Evolutionary conservation across 2,329 filamentous ascomycete genomes (phyloP), one percentile per base, ranked within the genome.

Genomic region (Xylariales sp.): DNA sequence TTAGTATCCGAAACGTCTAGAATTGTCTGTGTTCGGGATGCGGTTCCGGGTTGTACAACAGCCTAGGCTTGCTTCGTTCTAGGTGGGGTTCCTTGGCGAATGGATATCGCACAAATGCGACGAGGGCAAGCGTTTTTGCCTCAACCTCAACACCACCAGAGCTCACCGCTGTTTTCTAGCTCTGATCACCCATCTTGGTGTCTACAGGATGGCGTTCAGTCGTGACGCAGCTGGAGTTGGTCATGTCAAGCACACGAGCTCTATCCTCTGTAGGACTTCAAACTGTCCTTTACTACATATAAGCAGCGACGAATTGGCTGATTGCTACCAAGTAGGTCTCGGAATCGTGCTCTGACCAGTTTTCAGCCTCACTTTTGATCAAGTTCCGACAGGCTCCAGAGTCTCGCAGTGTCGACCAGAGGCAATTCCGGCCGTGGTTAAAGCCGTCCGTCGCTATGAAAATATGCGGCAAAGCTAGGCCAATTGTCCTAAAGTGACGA

Each of bases 401-500:
- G 29, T 15, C 29, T 32, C 15, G 15, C 15, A 10, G 10, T 7
- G 15, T 32, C 29, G 7, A 10, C 9, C 21, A 14, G 18, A 8
- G 9, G 9, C 32, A 14, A 34, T 20, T 16, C 9, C 18, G 16
- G n/a, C 12, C 29, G 8, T 16, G 16, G 16, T 34, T 19, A 9
- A 32, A 9, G 14, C n/a, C 16, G 16, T 19, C 9, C 16, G n/a
- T 34, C 18, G 32, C 32, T 19, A 37, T 24, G 5, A 14, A 24
- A 37, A 6, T 10, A 19, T n/a, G 10, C 8, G 9, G 19, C 20
- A 37, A 24, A 21, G 27, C n/a, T 27, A 34, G 40, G 22, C 15
- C 15, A 12, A 8, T n/a, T n/a, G 19, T 22, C 29, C 33, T 12
- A 29, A 27, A 31, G 19, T 43, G 36, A 46, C 31, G 46, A 42